A percentile compares a stretch with the other conserved stretches of the same genome.
Evolutionary conservation across 2,329 filamentous ascomycete genomes (phyloP).

Genomic region (Penicillium sp.): DNA sequence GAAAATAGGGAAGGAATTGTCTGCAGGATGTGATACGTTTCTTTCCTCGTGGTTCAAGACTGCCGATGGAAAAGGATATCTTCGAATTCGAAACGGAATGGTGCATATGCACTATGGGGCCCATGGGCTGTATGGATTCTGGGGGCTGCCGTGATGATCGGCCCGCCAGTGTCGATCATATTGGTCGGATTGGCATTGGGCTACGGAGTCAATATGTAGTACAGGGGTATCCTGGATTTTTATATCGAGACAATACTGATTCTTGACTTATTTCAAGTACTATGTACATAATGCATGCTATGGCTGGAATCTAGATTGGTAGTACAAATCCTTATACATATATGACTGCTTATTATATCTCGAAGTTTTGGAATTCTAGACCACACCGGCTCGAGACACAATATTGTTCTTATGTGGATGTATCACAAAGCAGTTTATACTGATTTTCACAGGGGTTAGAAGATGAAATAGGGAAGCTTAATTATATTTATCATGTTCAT

Average conservation of each 20-base stretch:
- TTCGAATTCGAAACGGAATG: neutral
- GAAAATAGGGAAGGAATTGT: neutral
- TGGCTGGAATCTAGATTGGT: neutral
- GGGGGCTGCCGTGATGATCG: slow-evolving; percentile 2
- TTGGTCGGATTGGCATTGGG: neutral
- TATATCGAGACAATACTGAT: neutral
- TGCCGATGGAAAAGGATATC: neutral
- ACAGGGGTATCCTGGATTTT: neutral
- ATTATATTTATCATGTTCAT: no score
- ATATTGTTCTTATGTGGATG: neutral
- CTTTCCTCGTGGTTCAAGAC: neutral
- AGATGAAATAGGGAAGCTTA: no score
- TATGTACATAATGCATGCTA: neutral
- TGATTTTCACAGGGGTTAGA: neutral
- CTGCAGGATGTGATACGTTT: neutral
- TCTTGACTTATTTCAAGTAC: neutral
- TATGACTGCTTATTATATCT: neutral
- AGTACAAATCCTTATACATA: neutral
- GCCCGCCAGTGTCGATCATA: slow-evolving; percentile 6
- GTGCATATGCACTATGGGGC: neutral
- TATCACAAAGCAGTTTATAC: neutral
- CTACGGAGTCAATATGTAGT: no score
- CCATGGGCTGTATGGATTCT: neutral
- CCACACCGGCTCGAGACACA: neutral
- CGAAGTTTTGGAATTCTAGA: neutral